Evolutionary conservation across 495 filamentous ascomycete species (phyloP).

Genomic region (Delitschia confertaspora): DNA sequence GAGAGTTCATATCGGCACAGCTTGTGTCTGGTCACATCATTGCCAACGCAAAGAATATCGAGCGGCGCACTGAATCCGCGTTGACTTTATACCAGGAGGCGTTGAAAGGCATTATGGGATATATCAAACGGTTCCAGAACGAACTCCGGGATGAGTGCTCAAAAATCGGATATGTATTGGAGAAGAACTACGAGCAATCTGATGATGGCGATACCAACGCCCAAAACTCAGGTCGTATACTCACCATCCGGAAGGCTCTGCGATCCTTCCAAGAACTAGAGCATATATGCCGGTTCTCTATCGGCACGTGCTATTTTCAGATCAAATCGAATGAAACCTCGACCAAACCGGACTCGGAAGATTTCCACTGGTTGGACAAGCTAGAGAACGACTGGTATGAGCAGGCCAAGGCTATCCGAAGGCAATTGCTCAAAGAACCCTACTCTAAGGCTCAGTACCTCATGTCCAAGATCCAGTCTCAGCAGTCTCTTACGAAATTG

Average conservation of each 20-base stretch:
- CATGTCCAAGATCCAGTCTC: slow-evolving; percentile 45
- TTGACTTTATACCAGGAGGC: slow-evolving; percentile 58
- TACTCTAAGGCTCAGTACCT: slow-evolving; percentile 34
- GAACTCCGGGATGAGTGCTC: slow-evolving; percentile 47
- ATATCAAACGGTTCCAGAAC: slow-evolving; percentile 57
- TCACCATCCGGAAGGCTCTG: slow-evolving; percentile 56
- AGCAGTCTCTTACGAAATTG: slow-evolving; percentile 54
- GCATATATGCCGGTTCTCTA: slow-evolving; percentile 76
- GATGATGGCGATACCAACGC: slow-evolving; percentile 37
- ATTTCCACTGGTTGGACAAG: slow-evolving; percentile 56
- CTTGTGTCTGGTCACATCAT: slow-evolving; percentile 64
- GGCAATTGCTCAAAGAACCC: slow-evolving; percentile 52
- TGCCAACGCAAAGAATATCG: slow-evolving; percentile 48
- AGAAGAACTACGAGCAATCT: slow-evolving; percentile 28
- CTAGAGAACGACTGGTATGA: slow-evolving; percentile 67
- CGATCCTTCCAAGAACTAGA: slow-evolving; percentile 66
- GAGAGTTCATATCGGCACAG: slow-evolving; percentile 50
- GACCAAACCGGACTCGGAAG: slow-evolving; percentile 53
- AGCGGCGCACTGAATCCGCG: slow-evolving; percentile 44
- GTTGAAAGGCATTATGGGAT: slow-evolving; percentile 42
- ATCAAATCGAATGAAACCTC: slow-evolving; percentile 60
- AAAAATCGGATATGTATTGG: slow-evolving; percentile 19
- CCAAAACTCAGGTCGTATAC: slow-evolving; percentile 43
- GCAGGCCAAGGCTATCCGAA: slow-evolving; percentile 62
- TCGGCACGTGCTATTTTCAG: slow-evolving; percentile 72